These are phyloP conservation scores for Leishmania guyanensis DNA, from an alignment of 208 protist genomes.

Conservation along the genomic window DNA sequence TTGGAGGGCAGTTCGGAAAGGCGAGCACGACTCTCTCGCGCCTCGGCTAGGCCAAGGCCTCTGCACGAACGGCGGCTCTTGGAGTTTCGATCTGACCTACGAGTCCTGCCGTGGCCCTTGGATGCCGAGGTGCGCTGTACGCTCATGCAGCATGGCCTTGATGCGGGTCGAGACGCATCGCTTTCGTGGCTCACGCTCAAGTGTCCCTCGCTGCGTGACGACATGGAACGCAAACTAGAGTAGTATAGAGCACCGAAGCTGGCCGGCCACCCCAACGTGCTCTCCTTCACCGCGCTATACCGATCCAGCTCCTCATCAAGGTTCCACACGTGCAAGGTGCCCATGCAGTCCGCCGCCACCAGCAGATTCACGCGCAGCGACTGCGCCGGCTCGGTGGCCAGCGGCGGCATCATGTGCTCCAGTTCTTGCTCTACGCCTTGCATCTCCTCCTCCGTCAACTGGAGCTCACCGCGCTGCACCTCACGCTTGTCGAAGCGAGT, in stretches of 20 bases:
- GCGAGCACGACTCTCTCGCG: conserved; percentile 27
- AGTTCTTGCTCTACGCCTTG: conserved; percentile 76
- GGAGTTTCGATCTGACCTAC: conserved; percentile 14
- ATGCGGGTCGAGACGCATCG: conserved; percentile 4
- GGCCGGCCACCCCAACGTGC: conserved; percentile 15
- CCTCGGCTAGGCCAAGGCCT: conserved; percentile 30
- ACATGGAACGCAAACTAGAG: conserved; percentile 9
- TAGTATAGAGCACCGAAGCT: conserved; percentile 13
- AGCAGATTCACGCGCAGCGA: conserved; percentile 78
- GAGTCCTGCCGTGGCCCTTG: conserved; percentile 9
- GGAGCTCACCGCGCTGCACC: conserved; percentile 61
- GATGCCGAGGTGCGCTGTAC: neutral
- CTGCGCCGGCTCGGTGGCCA: conserved; percentile 64
- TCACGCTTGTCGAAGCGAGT: conserved; percentile 82
- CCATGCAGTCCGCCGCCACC: conserved; percentile 75
- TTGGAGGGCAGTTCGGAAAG: conserved; percentile 26
- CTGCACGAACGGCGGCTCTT: conserved; percentile 10
- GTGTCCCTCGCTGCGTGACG: conserved; percentile 18
- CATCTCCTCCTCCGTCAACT: conserved; percentile 77
- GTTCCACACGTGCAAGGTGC: conserved; percentile 87
- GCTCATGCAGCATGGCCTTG: neutral
- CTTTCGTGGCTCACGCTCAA: conserved; percentile 7
- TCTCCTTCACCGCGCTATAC: neutral
- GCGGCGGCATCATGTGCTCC: conserved; percentile 62
- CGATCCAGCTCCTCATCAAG: conserved; percentile 78